These are phyloP conservation scores for Beauveria caledonica DNA, from an alignment of 2,329 filamentous ascomycete species.

Conservation along the genomic window DNA sequence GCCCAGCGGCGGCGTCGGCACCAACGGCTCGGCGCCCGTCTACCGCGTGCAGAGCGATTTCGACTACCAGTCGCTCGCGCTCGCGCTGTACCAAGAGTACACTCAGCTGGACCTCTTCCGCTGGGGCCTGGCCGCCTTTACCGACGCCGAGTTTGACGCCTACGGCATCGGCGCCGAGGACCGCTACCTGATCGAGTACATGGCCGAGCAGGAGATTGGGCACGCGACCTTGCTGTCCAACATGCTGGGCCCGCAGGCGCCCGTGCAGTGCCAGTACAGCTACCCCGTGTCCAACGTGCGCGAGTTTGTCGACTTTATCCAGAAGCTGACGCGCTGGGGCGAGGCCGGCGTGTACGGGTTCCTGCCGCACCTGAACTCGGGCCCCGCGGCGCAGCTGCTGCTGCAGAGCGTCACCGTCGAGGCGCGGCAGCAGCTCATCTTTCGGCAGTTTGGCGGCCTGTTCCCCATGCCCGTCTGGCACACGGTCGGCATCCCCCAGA, in stretches of 20 bases:
- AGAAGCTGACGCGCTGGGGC: conserved; percentile 76
- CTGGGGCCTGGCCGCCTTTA: conserved; percentile 63
- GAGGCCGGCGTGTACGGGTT: conserved; percentile 60
- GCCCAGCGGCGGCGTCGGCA: conserved; percentile 65
- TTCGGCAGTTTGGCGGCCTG: conserved; percentile 72
- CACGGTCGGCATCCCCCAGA: conserved; percentile 69
- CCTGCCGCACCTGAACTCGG: conserved; percentile 66
- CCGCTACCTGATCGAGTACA: conserved; percentile 63
- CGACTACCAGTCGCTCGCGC: conserved; percentile 68
- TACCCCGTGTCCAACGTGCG: conserved; percentile 68
- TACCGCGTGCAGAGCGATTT: conserved; percentile 76
- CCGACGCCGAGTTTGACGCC: conserved; percentile 57
- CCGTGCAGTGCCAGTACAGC: conserved; percentile 71
- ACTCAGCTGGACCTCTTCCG: conserved; percentile 80
- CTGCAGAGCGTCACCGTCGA: conserved; percentile 71
- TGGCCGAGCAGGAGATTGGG: conserved; percentile 69
- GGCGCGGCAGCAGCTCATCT: conserved; percentile 75
- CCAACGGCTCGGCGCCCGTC: conserved; percentile 64
- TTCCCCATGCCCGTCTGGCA: conserved; percentile 83
- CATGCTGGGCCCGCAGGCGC: conserved; percentile 64
- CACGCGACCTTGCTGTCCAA: conserved; percentile 71
- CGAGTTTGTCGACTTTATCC: conserved; percentile 76
- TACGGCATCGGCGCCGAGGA: conserved; percentile 63
- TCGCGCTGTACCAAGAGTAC: conserved; percentile 75
- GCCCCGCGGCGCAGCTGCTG: conserved; percentile 64